phyloP scores from a whole-genome alignment of 768 basidiomycete species.

The Lentinula sp. region DNA sequence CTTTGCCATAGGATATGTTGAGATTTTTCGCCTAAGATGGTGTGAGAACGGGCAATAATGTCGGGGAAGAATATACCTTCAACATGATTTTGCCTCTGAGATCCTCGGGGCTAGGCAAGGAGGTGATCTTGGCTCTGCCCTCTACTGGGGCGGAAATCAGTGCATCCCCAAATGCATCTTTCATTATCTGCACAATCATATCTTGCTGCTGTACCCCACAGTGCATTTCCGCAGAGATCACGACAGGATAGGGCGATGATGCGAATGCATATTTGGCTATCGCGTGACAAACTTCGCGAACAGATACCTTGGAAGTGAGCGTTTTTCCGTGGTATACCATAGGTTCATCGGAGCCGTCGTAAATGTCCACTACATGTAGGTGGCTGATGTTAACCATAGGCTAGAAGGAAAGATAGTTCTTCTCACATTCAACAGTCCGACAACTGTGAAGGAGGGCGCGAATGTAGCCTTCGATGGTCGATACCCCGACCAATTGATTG shows the following conservation, averaged over 20 bases:
- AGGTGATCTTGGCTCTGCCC: background rate
- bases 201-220: slow-evolving; percentile 79
- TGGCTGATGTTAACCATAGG: background rate
- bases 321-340: slow-evolving; percentile 88
- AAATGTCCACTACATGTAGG: slow-evolving; percentile 71
- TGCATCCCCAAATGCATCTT: slow-evolving; percentile 34
- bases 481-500: slow-evolving; percentile 80
- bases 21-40: slow-evolving; percentile 65
- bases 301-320: slow-evolving; percentile 75
- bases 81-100: slow-evolving; percentile 76
- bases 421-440: slow-evolving; percentile 88
- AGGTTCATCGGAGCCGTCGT: slow-evolving; percentile 81
- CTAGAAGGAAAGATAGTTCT: background rate
- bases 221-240: slow-evolving; percentile 92
- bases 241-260: slow-evolving; percentile 84
- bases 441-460: slow-evolving; percentile 86
- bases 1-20: slow-evolving; percentile 27
- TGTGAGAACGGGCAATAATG: background rate
- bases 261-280: slow-evolving; percentile 91
- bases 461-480: slow-evolving; percentile 91
- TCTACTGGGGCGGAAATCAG: slow-evolving; percentile 30
- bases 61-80: slow-evolving; percentile 47
- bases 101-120: slow-evolving; percentile 83
- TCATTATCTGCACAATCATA: slow-evolving; percentile 72
- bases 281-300: slow-evolving; percentile 77